Conservation (phyloP, 2,329 filamentous ascomycete species). For the Cordyceps fumosorosea region DNA sequence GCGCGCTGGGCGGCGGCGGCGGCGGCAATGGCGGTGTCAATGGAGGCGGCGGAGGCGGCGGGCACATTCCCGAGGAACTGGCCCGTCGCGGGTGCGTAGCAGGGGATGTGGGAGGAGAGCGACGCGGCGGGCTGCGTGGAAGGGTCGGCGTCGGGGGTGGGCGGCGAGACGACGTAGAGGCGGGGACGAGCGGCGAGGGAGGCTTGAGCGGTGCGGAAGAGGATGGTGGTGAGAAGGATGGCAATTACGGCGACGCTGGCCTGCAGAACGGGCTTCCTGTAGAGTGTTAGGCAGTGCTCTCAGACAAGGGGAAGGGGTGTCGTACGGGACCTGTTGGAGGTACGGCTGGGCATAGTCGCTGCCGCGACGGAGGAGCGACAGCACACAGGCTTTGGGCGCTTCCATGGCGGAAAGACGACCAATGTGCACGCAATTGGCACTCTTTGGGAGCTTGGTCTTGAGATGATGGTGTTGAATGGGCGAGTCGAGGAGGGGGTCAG, state of each 20-base stretch:
- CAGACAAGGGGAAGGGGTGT: neutral
- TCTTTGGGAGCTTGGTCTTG: neutral
- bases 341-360: constrained; percentile 4
- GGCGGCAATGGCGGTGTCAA: constrained; percentile 71
- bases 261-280: constrained; percentile 24
- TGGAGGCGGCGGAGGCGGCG: constrained; percentile 66
- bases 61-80: constrained; percentile 72
- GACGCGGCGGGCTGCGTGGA: constrained; percentile 52
- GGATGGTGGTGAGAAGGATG: constrained; percentile 24
- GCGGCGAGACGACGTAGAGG: constrained; percentile 56
- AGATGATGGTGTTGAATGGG: neutral
- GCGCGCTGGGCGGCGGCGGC: constrained; percentile 66
- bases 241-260: constrained; percentile 23
- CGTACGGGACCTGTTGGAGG: constrained; percentile 10
- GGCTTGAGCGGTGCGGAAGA: constrained; percentile 24
- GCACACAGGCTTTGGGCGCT: constrained; percentile 3
- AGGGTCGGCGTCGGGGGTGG: constrained; percentile 48
- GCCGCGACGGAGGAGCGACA: constrained; percentile 7
- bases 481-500: neutral
- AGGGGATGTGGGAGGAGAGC: constrained; percentile 65
- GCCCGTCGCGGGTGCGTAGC: constrained; percentile 86
- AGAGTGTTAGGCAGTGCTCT: neutral
- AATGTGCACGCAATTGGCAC: neutral
- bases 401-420: neutral
- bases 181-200: constrained; percentile 37